Evolutionary conservation across 225 moss, liverwort and hornwort species (phyloP), one percentile per base, ranked within the genome.

Genomic region (Sphagnum tenellum): DNA sequence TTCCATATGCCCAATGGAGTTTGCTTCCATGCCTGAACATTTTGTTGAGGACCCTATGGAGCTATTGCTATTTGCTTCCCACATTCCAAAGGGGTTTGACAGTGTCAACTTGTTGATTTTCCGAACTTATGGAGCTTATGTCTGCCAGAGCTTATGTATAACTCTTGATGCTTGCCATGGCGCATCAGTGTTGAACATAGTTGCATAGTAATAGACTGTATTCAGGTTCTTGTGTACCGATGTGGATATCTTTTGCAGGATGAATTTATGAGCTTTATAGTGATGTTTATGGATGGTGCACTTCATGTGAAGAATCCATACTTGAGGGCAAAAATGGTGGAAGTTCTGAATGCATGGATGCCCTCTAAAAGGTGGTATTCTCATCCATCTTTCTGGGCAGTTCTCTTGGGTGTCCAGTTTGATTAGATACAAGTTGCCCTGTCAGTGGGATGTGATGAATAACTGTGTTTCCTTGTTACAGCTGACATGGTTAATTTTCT

Each of bases 251-350:
- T 67, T 67, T 70, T 76, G 72, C 89, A 96, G 96, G 96, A 96
- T 73, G 90, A 96, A 71, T 96, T 90, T 54, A 96, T 96, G 96
- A 92, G 96, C 79, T 96, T 96, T 68, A 92, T 96, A 66, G 92
- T 96, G 13, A 96, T 96, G 92, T 92, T 96, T 69, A 92, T 96
- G 96, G 96, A 89, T 61, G 92, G 96, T 69, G 92, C 96, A 3
- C 85, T 88, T 63, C 88, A 96, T 79, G 88, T 96, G 7, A 92
- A 88, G 67, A 92, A 96, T 79, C 96, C 96, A 29, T 96, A 96
- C 70, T 67, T 96, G 45, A 80, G 96, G 70, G 96, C 92, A 60
- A 96, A 96, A 77, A 92, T 96, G 96, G 96, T 96, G 74, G 96
- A 96, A 81, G 96, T 96, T n/a, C 77, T 96, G 71, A 96, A 70